These are phyloP conservation scores for Helotiales sp. DNA, from an alignment of 2,329 filamentous ascomycete species.

Conservation along the genomic window DNA sequence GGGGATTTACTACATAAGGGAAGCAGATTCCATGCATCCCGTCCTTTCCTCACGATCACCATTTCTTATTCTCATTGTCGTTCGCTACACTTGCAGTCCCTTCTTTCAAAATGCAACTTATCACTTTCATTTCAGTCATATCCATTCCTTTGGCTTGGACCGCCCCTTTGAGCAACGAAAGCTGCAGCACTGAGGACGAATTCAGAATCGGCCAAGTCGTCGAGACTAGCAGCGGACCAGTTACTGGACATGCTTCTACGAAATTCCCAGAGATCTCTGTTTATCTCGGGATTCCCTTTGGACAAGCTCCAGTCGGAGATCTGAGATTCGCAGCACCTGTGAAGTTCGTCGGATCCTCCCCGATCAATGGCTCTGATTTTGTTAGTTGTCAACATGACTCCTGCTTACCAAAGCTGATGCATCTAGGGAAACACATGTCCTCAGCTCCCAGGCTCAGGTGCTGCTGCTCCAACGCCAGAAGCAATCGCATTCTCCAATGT, in stretches of 20 bases:
- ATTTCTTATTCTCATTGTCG: not conserved
- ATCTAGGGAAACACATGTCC: conserved; percentile 9
- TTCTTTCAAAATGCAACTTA: conserved; percentile 7
- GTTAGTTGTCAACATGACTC: conserved; percentile 19
- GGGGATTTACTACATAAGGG: not conserved
- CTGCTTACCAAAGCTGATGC: not conserved
- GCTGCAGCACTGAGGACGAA: conserved; percentile 10
- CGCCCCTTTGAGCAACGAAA: conserved; percentile 7
- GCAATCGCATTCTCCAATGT: conserved; percentile 27
- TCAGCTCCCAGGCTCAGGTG: conserved; percentile 3
- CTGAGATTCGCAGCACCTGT: conserved; percentile 46
- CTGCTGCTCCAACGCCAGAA: conserved; percentile 19
- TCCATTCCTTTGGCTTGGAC: conserved; percentile 21
- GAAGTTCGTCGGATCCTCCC: conserved; percentile 24
- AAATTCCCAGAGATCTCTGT: conserved; percentile 31
- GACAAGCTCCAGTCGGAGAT: conserved; percentile 45
- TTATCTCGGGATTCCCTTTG: conserved; percentile 49
- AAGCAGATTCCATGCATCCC: not conserved
- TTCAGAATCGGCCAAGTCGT: conserved; percentile 31
- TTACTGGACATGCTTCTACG: conserved; percentile 26
- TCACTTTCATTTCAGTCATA: conserved; percentile 24
- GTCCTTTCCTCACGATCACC: not conserved
- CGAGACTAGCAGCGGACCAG: conserved; percentile 31
- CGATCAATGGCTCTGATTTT: conserved; percentile 29
- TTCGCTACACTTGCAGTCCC: not conserved